phyloP scores from a whole-genome alignment of 2,329 filamentous ascomycete species.

The Cladosporium sp. region DNA sequence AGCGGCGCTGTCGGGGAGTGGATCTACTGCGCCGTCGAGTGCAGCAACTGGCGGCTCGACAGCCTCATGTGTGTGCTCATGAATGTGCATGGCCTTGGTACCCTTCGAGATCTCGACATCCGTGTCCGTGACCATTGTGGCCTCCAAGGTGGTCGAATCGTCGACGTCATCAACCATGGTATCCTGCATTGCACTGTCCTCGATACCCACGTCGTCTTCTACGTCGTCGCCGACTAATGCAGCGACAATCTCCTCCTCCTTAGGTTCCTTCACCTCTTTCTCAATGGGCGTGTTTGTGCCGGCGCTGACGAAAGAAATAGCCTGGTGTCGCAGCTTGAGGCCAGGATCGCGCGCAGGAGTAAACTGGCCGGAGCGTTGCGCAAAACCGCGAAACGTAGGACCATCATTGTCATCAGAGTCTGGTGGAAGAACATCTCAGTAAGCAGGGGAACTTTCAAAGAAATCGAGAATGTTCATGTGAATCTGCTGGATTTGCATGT shows the following conservation, averaged over 20 bases:
- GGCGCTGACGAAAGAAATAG: conserved; percentile 59
- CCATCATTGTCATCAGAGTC: conserved; percentile 7
- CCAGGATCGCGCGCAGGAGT: conserved; percentile 44
- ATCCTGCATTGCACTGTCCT: conserved; percentile 2
- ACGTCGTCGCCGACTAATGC: conserved; percentile 18
- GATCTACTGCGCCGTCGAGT: conserved; percentile 8
- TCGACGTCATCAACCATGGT: conserved; percentile 6
- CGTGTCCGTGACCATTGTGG: conserved; percentile 27
- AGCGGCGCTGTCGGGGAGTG: not conserved
- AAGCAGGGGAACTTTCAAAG: too few relatives aligned
- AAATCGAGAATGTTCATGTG: too few relatives aligned
- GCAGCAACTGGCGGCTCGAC: not conserved
- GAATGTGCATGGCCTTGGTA: conserved; percentile 13
- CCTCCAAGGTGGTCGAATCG: conserved; percentile 18
- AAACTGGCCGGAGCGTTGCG: conserved; percentile 17
- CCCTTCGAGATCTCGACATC: conserved; percentile 29
- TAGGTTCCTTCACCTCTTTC: conserved; percentile 18
- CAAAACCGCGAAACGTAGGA: conserved; percentile 28
- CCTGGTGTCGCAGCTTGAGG: conserved; percentile 51
- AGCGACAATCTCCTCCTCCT: conserved; percentile 16
- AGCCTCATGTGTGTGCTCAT: too few relatives aligned
- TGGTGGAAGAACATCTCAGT: too few relatives aligned
- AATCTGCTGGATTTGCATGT: conserved; percentile 2
- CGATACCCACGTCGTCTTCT: conserved; percentile 21
- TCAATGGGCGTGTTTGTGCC: conserved; percentile 41